Percentiles rank a stretch among this genome's conserved stretches.
Evolutionary conservation across 306 rosid genomes (phyloP).

Genomic region (Pterocarpus macrocarpus): DNA sequence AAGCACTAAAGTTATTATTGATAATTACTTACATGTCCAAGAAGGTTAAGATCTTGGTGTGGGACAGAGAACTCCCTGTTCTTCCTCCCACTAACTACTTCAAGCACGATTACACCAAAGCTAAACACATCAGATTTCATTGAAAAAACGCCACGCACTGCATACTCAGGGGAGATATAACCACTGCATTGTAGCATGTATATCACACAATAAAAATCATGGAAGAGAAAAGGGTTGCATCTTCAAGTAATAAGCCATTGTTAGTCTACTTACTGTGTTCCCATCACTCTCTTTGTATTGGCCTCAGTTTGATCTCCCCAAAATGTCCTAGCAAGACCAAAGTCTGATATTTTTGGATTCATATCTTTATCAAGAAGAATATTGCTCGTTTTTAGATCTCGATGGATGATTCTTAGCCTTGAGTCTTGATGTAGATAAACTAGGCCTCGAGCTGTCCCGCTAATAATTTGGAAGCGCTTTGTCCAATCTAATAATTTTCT

Average conservation of each 20-base stretch:
- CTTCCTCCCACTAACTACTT: constrained; percentile 36
- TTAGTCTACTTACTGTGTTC: constrained; percentile 20
- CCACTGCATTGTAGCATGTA: constrained; percentile 20
- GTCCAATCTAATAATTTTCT: constrained; percentile 35
- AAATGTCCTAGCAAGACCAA: constrained; percentile 30
- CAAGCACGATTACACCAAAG: constrained; percentile 32
- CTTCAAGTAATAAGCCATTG: neutral
- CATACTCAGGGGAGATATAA: constrained; percentile 39
- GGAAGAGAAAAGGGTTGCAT: neutral
- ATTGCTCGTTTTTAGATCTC: constrained; percentile 6
- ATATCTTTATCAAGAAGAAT: constrained; percentile 1
- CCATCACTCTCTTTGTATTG: constrained; percentile 1
- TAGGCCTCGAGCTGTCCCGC: constrained; percentile 16
- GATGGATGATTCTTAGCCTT: constrained; percentile 8
- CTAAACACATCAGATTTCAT: constrained; percentile 21
- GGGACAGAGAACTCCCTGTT: constrained; percentile 48
- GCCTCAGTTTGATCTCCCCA: constrained; percentile 17
- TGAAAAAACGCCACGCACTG: neutral
- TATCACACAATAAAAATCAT: neutral
- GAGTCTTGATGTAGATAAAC: constrained; percentile 27
- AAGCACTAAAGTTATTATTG: neutral
- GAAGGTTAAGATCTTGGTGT: constrained; percentile 46
- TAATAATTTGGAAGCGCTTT: constrained; percentile 23
- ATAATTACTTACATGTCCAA: constrained; percentile 55
- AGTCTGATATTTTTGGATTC: constrained; percentile 35